Evolutionary conservation across 768 basidiomycete genomes (phyloP).

Genomic region (Suillus plorans): DNA sequence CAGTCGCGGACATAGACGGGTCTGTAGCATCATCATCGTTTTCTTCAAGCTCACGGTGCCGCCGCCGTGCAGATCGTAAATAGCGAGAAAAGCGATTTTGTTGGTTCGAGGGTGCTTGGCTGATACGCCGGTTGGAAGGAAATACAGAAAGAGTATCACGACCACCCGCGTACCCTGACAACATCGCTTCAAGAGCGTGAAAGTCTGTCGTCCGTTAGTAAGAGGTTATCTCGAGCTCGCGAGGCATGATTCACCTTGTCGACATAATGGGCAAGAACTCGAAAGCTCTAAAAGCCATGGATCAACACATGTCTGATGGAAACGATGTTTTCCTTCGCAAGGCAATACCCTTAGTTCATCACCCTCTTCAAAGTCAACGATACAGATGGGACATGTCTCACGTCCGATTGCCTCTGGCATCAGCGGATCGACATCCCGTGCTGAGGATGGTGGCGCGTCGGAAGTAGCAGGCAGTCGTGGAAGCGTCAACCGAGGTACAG

Average conservation of each 20-base stretch:
- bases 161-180: conserved; percentile 36
- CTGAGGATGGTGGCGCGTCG: neutral
- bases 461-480: conserved; percentile 1
- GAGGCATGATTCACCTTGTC: conserved; percentile 62
- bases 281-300: conserved; percentile 92
- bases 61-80: conserved; percentile 50
- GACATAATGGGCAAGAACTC: conserved; percentile 87
- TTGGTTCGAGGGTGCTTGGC: conserved; percentile 15
- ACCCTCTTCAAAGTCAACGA: conserved; percentile 91
- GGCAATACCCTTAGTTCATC: conserved; percentile 90
- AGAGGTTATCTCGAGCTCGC: neutral
- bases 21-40: conserved; percentile 33
- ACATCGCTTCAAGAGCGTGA: conserved; percentile 57
- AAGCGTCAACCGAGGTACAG: conserved; percentile 7
- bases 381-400: conserved; percentile 93
- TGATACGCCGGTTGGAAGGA: conserved; percentile 13
- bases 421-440: conserved; percentile 36
- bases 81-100: conserved; percentile 57
- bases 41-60: conserved; percentile 41
- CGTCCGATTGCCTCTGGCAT: conserved; percentile 69
- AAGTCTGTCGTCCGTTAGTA: conserved; percentile 43
- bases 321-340: conserved; percentile 88
- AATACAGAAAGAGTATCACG: conserved; percentile 6
- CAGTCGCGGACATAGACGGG: conserved; percentile 19
- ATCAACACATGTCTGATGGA: conserved; percentile 90